Base-by-base conservation (phyloP, 2,329 filamentous ascomycete species). In the Pseudopithomyces chartarum region DNA sequence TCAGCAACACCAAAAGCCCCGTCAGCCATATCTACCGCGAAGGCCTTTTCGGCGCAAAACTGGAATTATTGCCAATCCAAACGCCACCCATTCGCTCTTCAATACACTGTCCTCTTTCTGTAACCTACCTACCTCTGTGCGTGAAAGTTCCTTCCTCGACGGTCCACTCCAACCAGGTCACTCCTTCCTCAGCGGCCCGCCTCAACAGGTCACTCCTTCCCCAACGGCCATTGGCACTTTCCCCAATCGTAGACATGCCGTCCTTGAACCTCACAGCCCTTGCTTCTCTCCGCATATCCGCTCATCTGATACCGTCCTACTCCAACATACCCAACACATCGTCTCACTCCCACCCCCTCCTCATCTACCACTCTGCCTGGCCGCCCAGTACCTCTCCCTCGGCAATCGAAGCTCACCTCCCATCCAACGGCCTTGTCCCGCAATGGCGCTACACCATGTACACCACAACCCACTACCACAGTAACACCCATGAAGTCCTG, bases 371-470 rank as follows among this genome's bases (percentile, higher is more conserved):
- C 67, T 78, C 75, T 13, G 84, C 80, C 34, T 89, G 90, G 63
- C 70, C 76, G 3, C 63, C 74, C 2, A 59, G 56, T 2, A 68
- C 76, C 15, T 78, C 80, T 3, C 75, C 85, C 3, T 78, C 80
- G 2, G 67, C 78, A 1, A 82, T 90, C 46, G 84, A 88, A 66
- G 68, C 78, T 0, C 87, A 87, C 60, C 79, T 91, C 6, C 67
- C 69, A 6, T 66, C 71, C 3, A 70, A 85, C 15, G 82, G 80
- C 7, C 83, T 85, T 33, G 68, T 66, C 1, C 87, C 88, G 0
- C 85, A 88, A 67, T 90, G 87, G 87, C 79, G 84, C 23, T 89
- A 86, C 72, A 85, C 84, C 11, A 90, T 90, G 87, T 90, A 87
- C 70, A 73, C 69, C 39, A 82, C 80, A 5, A 85, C 82, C 1